phyloP scores from a whole-genome alignment of 176 grass and related monocot species.

The Canna indica region DNA sequence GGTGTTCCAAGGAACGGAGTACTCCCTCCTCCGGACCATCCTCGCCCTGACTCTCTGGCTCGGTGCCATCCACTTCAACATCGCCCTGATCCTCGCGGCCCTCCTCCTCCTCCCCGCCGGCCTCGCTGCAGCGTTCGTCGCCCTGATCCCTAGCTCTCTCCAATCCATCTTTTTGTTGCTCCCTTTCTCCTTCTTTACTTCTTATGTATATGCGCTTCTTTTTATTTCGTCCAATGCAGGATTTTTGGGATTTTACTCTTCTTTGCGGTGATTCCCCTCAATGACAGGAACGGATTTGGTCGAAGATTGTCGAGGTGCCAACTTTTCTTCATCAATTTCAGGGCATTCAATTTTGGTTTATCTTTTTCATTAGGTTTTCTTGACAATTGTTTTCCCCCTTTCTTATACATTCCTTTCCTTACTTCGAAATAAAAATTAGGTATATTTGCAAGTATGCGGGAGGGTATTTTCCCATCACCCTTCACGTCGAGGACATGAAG shows the following conservation, averaged over 20 bases:
- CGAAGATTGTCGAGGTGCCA: conserved; percentile 53
- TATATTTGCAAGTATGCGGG: conserved; percentile 68
- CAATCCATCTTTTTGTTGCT: background rate
- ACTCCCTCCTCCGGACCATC: conserved; percentile 46
- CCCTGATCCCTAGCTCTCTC: background rate
- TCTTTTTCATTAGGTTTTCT: background rate
- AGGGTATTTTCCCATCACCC: conserved; percentile 73
- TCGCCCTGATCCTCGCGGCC: conserved; percentile 51
- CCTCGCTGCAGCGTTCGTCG: conserved; percentile 49
- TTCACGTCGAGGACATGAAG: conserved; percentile 64
- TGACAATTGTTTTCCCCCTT: background rate
- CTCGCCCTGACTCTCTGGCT: conserved; percentile 72
- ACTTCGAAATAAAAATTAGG: background rate
- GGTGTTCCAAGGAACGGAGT: conserved; percentile 51
- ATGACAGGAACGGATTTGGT: conserved; percentile 43
- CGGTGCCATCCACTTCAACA: conserved; percentile 79
- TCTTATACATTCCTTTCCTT: background rate
- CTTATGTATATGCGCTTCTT: background rate
- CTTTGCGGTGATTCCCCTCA: conserved; percentile 61
- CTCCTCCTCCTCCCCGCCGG: conserved; percentile 67
- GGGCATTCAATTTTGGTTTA: background rate
- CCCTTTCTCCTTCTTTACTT: too few relatives aligned
- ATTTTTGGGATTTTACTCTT: conserved; percentile 67
- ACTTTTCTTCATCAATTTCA: conserved; percentile 12
- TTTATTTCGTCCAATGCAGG: conserved; percentile 27